Evolutionary conservation across 2,329 filamentous ascomycete species (phyloP).

Genomic region (Aspergillus sp.): DNA sequence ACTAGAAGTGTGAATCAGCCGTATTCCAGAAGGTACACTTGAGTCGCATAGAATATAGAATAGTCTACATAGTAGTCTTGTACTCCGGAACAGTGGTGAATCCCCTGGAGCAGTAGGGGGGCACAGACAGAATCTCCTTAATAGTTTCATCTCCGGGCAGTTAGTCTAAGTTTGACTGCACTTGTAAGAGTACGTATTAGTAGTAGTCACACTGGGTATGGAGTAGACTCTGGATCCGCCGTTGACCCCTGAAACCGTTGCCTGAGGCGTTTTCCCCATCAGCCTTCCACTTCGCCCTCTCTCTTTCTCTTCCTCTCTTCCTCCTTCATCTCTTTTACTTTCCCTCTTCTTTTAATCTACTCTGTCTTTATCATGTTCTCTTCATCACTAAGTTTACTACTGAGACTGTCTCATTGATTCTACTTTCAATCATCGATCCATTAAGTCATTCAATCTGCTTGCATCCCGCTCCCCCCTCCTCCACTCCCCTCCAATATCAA

Average conservation of each 20-base stretch:
- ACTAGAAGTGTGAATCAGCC: no score
- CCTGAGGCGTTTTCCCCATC: slow-evolving; percentile 4
- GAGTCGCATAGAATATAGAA: no score
- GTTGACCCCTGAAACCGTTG: slow-evolving; percentile 13
- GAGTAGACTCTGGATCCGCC: not conserved
- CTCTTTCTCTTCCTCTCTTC: slow-evolving; percentile 5
- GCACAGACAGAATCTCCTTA: no score
- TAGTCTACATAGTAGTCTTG: no score
- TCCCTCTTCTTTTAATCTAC: not conserved
- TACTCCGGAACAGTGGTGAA: no score
- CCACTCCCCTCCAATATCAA: not conserved
- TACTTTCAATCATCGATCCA: not conserved
- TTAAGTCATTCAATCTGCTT: not conserved
- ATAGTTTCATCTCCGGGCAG: no score
- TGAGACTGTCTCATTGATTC: not conserved
- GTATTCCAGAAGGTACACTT: no score
- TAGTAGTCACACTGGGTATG: no score
- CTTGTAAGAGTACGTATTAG: no score
- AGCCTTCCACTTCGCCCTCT: slow-evolving; percentile 1
- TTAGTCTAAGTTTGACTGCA: no score
- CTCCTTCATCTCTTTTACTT: not conserved
- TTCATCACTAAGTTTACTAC: slow-evolving; percentile 3
- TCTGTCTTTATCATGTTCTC: not conserved
- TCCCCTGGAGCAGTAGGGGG: no score
- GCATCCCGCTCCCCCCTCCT: not conserved